Evolutionary conservation across 345 rosid genomes (phyloP).

Genomic region (Melastoma malabathricum): DNA sequence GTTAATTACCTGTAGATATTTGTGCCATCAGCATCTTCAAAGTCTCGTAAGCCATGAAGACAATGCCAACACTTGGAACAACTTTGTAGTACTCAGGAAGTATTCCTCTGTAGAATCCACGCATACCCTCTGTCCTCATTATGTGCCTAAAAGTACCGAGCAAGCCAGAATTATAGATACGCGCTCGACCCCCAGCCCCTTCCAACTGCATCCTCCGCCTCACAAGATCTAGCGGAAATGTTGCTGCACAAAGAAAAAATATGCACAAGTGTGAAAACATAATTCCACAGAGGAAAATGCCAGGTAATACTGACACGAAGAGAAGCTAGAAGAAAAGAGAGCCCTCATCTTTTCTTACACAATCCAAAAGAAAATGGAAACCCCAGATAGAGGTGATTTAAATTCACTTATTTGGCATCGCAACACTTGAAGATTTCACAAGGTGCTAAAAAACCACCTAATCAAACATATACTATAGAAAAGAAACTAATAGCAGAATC

Average conservation of each 20-base stretch:
- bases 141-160: conserved; percentile 65
- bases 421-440: too few relatives aligned
- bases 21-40: conserved; percentile 41
- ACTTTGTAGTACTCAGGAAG: conserved; percentile 95
- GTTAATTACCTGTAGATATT: conserved; percentile 20
- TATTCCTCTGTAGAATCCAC: conserved; percentile 88
- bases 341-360: too few relatives aligned
- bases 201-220: conserved; percentile 92
- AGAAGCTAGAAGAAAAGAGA: too few relatives aligned
- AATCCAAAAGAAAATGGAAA: too few relatives aligned
- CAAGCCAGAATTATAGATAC: conserved; percentile 64
- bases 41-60: conserved; percentile 79
- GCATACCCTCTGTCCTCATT: conserved; percentile 60
- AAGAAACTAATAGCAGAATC: background rate
- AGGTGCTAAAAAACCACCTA: too few relatives aligned
- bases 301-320: too few relatives aligned
- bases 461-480: too few relatives aligned
- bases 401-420: too few relatives aligned
- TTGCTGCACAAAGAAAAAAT: conserved; percentile 33
- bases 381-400: too few relatives aligned
- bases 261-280: too few relatives aligned
- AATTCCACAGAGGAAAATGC: too few relatives aligned
- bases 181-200: conserved; percentile 89
- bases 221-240: conserved; percentile 92
- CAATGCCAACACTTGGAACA: conserved; percentile 83